These are phyloP conservation scores for Paraleonurus japonicus DNA, from an alignment of 257 asterid genomes.

Conservation along the genomic window DNA sequence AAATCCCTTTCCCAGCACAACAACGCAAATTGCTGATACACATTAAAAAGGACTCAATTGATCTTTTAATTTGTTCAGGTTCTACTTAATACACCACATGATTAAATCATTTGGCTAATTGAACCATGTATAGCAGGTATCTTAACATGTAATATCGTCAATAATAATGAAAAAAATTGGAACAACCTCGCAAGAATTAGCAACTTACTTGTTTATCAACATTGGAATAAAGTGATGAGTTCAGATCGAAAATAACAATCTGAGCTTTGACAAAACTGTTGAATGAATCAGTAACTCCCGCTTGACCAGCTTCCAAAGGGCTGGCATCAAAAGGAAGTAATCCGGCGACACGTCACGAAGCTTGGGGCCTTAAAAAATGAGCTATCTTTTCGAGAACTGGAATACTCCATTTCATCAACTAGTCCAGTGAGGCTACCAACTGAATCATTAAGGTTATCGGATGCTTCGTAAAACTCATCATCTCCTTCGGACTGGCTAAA, in stretches of 20 bases:
- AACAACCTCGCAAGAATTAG: slow-evolving; percentile 5
- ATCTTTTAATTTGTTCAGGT: background rate
- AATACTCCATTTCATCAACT: slow-evolving; percentile 30
- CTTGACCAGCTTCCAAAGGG: slow-evolving; percentile 47
- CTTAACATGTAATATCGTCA: slow-evolving; percentile 13
- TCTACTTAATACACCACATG: background rate
- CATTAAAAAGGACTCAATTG: background rate
- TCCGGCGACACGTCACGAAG: slow-evolving; percentile 69
- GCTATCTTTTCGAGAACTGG: slow-evolving; percentile 33
- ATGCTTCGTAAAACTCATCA: slow-evolving; percentile 87
- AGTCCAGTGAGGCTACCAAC: slow-evolving; percentile 54
- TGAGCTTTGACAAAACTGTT: slow-evolving; percentile 97
- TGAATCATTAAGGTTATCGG: slow-evolving; percentile 73
- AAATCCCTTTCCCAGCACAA: background rate
- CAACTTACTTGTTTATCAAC: slow-evolving; percentile 72
- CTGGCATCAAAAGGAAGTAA: slow-evolving; percentile 57
- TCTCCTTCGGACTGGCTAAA: slow-evolving; percentile 67
- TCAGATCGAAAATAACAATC: slow-evolving; percentile 66
- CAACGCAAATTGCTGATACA: background rate
- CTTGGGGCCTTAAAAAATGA: slow-evolving; percentile 53
- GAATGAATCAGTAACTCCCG: slow-evolving; percentile 49
- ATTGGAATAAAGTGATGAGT: slow-evolving; percentile 61
- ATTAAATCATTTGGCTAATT: background rate
- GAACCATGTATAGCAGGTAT: background rate
- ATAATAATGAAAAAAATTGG: slow-evolving; percentile 8